Conservation (phyloP, 106 monocot genomes). For the Dactylorhiza incarnata region DNA sequence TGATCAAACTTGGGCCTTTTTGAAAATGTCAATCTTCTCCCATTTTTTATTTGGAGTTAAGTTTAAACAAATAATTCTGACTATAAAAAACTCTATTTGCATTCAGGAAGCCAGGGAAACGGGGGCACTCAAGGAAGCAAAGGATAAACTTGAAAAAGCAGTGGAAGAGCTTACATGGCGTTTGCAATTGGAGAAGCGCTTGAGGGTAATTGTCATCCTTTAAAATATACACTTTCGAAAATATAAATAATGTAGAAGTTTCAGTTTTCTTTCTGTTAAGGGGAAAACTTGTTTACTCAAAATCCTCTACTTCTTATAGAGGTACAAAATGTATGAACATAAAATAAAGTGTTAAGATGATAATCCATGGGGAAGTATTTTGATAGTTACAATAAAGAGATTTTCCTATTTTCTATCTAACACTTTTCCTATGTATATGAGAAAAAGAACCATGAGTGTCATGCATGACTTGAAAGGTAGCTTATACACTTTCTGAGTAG, state of each 20-base stretch:
- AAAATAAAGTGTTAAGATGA: too few relatives aligned
- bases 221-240: background rate
- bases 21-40: background rate
- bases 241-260: background rate
- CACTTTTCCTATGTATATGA: too few relatives aligned
- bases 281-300: background rate
- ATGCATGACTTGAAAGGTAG: background rate
- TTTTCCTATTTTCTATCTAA: too few relatives aligned
- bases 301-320: too few relatives aligned
- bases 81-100: slow-evolving; percentile 3
- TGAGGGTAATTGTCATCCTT: slow-evolving; percentile 39
- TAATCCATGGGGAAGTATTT: too few relatives aligned
- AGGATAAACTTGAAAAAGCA: slow-evolving; percentile 77
- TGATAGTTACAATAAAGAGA: too few relatives aligned
- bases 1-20: background rate
- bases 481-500: too few relatives aligned
- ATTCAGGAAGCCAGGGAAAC: slow-evolving; percentile 73
- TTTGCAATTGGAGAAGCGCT: slow-evolving; percentile 57
- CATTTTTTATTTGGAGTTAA: background rate
- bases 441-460: background rate
- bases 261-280: background rate
- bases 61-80: background rate
- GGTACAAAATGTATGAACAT: too few relatives aligned
- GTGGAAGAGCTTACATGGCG: slow-evolving; percentile 85
- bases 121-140: slow-evolving; percentile 78